phyloP scores from a whole-genome alignment of 2,329 filamentous ascomycete species.

The Trichophyton equinum region DNA sequence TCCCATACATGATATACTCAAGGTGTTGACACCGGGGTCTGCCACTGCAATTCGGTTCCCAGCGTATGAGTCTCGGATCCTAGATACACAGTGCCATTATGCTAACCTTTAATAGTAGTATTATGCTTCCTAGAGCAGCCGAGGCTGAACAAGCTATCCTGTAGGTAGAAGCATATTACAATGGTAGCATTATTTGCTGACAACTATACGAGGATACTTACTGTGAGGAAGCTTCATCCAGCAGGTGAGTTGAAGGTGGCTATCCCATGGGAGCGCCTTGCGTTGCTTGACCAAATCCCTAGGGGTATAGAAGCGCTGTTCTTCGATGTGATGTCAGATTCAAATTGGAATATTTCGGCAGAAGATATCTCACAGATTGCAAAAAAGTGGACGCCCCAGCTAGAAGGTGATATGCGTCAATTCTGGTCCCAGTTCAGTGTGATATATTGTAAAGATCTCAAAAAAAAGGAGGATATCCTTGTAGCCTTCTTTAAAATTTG shows the following conservation, averaged over 20 bases:
- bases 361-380: background rate
- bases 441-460: too few relatives aligned
- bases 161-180: too few relatives aligned
- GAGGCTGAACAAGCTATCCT: too few relatives aligned
- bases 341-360: background rate
- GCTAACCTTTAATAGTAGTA: background rate
- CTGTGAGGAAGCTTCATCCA: too few relatives aligned
- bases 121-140: background rate
- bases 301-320: background rate
- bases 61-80: background rate
- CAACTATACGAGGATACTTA: too few relatives aligned
- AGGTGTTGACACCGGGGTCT: background rate
- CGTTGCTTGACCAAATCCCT: too few relatives aligned
- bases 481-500: too few relatives aligned
- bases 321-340: background rate
- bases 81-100: background rate
- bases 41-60: background rate
- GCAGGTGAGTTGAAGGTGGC: too few relatives aligned
- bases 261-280: too few relatives aligned
- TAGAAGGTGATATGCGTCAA: background rate
- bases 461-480: too few relatives aligned
- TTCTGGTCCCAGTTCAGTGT: too few relatives aligned
- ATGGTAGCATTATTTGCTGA: too few relatives aligned
- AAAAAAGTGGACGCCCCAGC: background rate
- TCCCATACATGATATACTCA: background rate